Base-by-base conservation (phyloP, 768 basidiomycete genomes). In the Mycena epipterygia region DNA sequence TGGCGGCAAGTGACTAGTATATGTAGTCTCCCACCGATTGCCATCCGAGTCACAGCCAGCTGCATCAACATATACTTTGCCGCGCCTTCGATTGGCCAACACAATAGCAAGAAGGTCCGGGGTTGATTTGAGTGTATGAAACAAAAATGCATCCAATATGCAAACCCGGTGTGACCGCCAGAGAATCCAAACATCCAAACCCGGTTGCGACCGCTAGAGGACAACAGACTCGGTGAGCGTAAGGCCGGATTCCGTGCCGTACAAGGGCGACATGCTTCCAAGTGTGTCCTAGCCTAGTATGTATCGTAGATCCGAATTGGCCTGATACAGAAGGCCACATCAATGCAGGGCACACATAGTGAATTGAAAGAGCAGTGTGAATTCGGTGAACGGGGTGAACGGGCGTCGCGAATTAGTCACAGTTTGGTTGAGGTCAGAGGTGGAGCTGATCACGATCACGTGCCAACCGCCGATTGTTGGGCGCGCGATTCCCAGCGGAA, bases 1-100 rank as follows among this genome's bases (percentile, higher is more conserved):
- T 46, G 39, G 41, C 41, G 30, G 58, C 58, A 42, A 59, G 41
- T 59, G 41, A 59, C 58, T 30, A 29, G 14, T 58, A 39, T 39
- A 55, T 56, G n/a, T 9, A 42, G 41, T 49, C 64, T 66, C 65
- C 39, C 65, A 59, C 65, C 56, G 55, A 66, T 65, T 66, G 64
- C 55, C 42, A 56, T 48, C 46, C 55, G 57, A 67, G 48, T 67
- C 65, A 67, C 25, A 29, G 37, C 19, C 29, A 23, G 37, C 32
- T 48, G 19, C 25, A 33, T 37, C 46, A 48, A 7, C 44, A 16
- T 42, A 58, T 49, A 42, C 9, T 23, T n/a, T 33, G 30, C 32
- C 29, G 8, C 11, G n/a, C 14, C 8, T 21, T 21, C 32, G 61
- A 30, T 52, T 49, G 27, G 19, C 60, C 33, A 29, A 39, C 17